Evolutionary conservation across 2,329 filamentous ascomycete genomes (phyloP).

Genomic region (Xylariales sp.): DNA sequence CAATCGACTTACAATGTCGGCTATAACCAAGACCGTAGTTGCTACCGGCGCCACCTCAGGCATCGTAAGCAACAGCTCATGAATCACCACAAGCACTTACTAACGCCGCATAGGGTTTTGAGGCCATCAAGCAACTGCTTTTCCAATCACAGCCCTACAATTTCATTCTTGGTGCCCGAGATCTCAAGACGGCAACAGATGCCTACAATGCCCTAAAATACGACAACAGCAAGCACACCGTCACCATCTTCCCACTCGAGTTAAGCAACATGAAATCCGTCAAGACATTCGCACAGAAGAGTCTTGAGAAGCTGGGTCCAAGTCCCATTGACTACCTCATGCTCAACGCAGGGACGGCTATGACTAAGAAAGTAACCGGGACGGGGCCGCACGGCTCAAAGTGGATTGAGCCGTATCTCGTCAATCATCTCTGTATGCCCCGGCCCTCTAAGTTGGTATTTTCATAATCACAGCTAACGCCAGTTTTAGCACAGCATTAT

Average conservation of each 20-base stretch:
- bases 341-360: conserved; percentile 61
- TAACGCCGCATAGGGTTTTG: conserved; percentile 59
- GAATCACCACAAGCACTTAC: conserved; percentile 16
- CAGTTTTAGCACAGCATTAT: conserved; percentile 62
- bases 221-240: conserved; percentile 54
- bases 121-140: conserved; percentile 64
- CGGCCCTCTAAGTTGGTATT: background rate
- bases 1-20: conserved; percentile 50
- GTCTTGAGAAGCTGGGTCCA: conserved; percentile 56
- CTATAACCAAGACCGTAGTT: conserved; percentile 60
- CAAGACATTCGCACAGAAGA: conserved; percentile 59
- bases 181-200: conserved; percentile 54
- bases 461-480: conserved; percentile 21
- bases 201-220: conserved; percentile 58
- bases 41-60: conserved; percentile 64
- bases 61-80: conserved; percentile 52
- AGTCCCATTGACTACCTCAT: conserved; percentile 61
- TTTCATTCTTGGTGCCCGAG: conserved; percentile 63
- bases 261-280: conserved; percentile 58
- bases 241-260: conserved; percentile 62
- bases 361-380: conserved; percentile 51
- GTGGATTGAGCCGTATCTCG: conserved; percentile 63
- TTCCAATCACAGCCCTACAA: conserved; percentile 58
- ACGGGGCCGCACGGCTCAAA: conserved; percentile 56
- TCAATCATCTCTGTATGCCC: conserved; percentile 63